Base-by-base conservation (phyloP, 352 stramenopile species). In the Phytophthora pini region DNA sequence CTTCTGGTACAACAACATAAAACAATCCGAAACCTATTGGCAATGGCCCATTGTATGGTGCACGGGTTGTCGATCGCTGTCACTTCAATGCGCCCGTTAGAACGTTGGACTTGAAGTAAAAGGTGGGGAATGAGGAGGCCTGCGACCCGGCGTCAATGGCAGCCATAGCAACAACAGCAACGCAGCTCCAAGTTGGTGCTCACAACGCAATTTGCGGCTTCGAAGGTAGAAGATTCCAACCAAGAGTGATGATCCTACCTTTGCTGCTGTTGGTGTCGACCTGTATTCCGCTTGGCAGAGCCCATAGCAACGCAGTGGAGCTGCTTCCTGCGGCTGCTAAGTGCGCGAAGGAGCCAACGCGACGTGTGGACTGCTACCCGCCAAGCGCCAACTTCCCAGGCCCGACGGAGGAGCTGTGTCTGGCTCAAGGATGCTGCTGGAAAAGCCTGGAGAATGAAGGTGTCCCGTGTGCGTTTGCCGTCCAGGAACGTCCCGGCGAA, bases 401-500 rank as follows among this genome's bases (percentile, higher is more conserved):
- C 34, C 74, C 70, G 29, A 95, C 85, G 15, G 85, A 93, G 43
- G 88, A 96, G 51, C 51, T 84, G 17, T 96, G 88, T 76, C 56
- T 87, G 22, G 88, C 87, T 3, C 88, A 96, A 55, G 88, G 88
- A 22, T 96, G 88, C 52, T 94, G 85, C 81, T 95, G 85, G 85
- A 76, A 91, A 45, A 70, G 64, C 50, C 70, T 93, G 10, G 67
- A 86, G 27, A 88, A 87, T 29, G 61, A 59, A 43, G 76, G 74
- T 17, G 31, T 90, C 6, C 79, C 82, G 7, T 96, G 88, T 53
- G 84, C 81, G 6, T 95, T 91, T 68, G 79, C 80, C 6, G 57
- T 40, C 0, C 40, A 73, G 8, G 65, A 61, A 1, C 24, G 53
- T 7, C 79, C 82, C 0, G 13, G 39, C 0, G 8, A 51, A 1